Conservation (phyloP, 148 eudicot genomes). For the Chenopodium formosanum region DNA sequence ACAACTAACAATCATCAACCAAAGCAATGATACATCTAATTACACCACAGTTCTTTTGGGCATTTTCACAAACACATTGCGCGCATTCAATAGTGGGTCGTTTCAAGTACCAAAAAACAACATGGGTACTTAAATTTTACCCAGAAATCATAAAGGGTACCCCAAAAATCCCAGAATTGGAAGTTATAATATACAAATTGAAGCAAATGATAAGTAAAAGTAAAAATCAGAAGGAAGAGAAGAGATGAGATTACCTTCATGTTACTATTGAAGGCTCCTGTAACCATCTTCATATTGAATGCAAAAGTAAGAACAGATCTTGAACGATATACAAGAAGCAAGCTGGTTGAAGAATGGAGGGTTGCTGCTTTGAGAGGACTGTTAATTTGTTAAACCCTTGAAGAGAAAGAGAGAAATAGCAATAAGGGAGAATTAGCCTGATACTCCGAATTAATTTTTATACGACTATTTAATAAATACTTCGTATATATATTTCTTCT, state of each 20-base stretch:
- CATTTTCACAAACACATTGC: conserved; percentile 28
- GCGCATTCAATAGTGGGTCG: not conserved
- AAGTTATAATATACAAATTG: not conserved
- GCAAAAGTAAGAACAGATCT: not conserved
- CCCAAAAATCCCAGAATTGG: not conserved
- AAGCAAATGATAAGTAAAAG: not conserved
- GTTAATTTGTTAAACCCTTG: conserved; percentile 3
- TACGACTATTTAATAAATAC: too few species aligned
- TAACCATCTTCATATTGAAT: conserved; percentile 35
- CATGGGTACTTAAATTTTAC: not conserved
- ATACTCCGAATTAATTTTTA: too few species aligned
- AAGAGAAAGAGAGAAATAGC: not conserved
- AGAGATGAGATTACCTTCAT: conserved; percentile 42
- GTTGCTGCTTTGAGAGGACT: not conserved
- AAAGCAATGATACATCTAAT: not conserved
- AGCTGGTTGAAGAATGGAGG: not conserved
- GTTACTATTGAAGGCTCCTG: conserved; percentile 49
- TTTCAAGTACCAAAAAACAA: not conserved
- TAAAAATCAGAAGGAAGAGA: not conserved
- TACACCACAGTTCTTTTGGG: not conserved
- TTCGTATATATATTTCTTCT: too few species aligned
- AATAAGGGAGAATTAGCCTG: not conserved
- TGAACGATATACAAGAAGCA: not conserved
- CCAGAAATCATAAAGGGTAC: not conserved
- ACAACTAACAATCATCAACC: not conserved